phyloP scores from a whole-genome alignment of 2,329 filamentous ascomycete species.

The Cytospora mali region DNA sequence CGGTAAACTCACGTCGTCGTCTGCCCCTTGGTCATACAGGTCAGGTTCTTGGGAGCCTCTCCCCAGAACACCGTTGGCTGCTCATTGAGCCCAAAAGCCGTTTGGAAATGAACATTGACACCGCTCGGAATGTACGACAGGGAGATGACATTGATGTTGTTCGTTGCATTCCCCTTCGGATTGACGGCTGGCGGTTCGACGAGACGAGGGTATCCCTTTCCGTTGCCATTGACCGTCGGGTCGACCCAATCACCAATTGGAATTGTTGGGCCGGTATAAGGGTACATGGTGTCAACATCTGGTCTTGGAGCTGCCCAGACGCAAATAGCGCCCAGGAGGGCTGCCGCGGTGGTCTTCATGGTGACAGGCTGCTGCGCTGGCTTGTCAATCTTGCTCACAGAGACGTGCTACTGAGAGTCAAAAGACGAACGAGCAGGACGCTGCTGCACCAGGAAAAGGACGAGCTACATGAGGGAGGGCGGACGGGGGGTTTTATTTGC shows the following conservation, averaged over 20 bases:
- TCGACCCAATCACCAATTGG: slow-evolving; percentile 56
- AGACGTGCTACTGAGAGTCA: neutral
- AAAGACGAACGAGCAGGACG: neutral
- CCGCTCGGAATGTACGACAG: slow-evolving; percentile 51
- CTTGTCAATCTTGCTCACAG: neutral
- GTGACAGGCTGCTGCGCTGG: neutral
- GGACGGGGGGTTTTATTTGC: neutral
- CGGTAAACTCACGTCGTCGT: slow-evolving; percentile 42
- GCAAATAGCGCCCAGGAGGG: slow-evolving; percentile 11
- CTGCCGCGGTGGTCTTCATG: slow-evolving; percentile 8
- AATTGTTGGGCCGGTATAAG: slow-evolving; percentile 51
- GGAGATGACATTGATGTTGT: slow-evolving; percentile 57
- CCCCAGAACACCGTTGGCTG: slow-evolving; percentile 50
- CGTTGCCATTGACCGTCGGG: slow-evolving; percentile 52
- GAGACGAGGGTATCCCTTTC: slow-evolving; percentile 53
- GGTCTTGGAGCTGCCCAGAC: slow-evolving; percentile 14
- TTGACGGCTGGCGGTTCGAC: slow-evolving; percentile 53
- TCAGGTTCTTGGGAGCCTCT: slow-evolving; percentile 37
- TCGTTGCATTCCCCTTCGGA: slow-evolving; percentile 47
- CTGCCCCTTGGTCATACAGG: slow-evolving; percentile 41
- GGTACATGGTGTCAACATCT: slow-evolving; percentile 46
- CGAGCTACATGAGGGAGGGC: neutral
- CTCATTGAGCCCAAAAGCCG: slow-evolving; percentile 53
- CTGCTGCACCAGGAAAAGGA: neutral
- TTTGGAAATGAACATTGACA: slow-evolving; percentile 57